phyloP scores from a whole-genome alignment of 2,329 filamentous ascomycete genomes.

The Neonectria faginata region DNA sequence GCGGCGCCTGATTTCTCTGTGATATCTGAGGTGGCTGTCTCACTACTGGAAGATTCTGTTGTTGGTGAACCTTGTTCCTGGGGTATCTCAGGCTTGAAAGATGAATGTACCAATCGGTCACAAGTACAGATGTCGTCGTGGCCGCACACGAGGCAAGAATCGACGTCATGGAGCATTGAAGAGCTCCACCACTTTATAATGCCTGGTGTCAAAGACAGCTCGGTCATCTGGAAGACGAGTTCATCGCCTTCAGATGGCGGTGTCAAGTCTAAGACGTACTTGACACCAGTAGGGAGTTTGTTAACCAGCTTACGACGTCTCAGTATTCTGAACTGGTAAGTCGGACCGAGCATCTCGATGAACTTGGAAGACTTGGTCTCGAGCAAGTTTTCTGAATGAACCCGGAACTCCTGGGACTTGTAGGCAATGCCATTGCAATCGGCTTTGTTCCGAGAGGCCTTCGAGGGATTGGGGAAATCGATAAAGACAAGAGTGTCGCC shows the following conservation, averaged over 20 bases:
- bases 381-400: slow-evolving; percentile 60
- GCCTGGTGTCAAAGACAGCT: slow-evolving; percentile 67
- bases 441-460: slow-evolving; percentile 29
- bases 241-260: slow-evolving; percentile 72
- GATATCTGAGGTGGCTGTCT: no score
- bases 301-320: slow-evolving; percentile 53
- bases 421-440: slow-evolving; percentile 53
- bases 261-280: slow-evolving; percentile 73
- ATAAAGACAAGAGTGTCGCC: slow-evolving; percentile 62
- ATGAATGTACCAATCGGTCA: slow-evolving; percentile 20
- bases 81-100: slow-evolving; percentile 1
- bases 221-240: slow-evolving; percentile 67
- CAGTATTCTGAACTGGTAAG: slow-evolving; percentile 54
- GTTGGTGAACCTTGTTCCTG: not conserved
- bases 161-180: slow-evolving; percentile 48
- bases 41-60: not conserved
- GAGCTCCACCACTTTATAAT: slow-evolving; percentile 67
- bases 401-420: slow-evolving; percentile 54
- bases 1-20: not conserved
- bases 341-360: slow-evolving; percentile 56
- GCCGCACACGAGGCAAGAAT: slow-evolving; percentile 50
- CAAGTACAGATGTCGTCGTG: slow-evolving; percentile 57
- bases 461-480: slow-evolving; percentile 49
- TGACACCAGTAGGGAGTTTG: slow-evolving; percentile 57
- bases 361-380: slow-evolving; percentile 62